These are phyloP conservation scores for Aphanomyces stellatus DNA, from an alignment of 352 stramenopile species.

Conservation along the genomic window DNA sequence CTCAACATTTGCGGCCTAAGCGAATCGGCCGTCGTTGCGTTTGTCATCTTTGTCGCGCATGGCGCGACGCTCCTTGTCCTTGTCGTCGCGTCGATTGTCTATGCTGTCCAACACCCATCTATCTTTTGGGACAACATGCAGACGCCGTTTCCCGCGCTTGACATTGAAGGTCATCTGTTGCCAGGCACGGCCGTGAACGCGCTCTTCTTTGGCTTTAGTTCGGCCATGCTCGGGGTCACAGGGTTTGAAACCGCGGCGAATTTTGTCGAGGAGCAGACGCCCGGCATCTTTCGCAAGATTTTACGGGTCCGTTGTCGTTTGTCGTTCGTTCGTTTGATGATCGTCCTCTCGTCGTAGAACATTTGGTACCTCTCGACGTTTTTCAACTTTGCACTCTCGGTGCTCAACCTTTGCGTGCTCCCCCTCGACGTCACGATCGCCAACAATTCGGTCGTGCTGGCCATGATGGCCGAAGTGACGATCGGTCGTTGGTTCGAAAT, in stretches of 20 bases:
- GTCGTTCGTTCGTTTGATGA: not conserved
- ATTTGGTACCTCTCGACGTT: conserved; percentile 72
- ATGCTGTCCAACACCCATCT: conserved; percentile 38
- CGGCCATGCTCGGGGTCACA: conserved; percentile 68
- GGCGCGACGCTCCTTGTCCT: conserved; percentile 48
- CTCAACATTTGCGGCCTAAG: conserved; percentile 68
- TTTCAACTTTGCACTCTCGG: conserved; percentile 73
- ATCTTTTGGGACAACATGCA: conserved; percentile 51
- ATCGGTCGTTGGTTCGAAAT: conserved; percentile 40
- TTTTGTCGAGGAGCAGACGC: conserved; percentile 77
- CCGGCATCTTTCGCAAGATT: conserved; percentile 48
- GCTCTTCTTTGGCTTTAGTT: conserved; percentile 48
- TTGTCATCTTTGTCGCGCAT: conserved; percentile 71
- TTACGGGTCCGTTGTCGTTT: not conserved
- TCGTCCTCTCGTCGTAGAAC: conserved; percentile 24
- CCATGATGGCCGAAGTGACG: conserved; percentile 38
- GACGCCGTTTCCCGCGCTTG: conserved; percentile 30
- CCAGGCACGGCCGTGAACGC: conserved; percentile 26
- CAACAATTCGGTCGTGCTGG: conserved; percentile 55
- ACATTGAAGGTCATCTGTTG: conserved; percentile 25
- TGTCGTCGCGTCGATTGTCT: conserved; percentile 37
- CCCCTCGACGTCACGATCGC: conserved; percentile 60
- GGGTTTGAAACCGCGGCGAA: conserved; percentile 79
- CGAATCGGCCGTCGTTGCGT: conserved; percentile 61
- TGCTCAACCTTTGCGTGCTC: conserved; percentile 60